Evolutionary conservation across 2,329 filamentous ascomycete species (phyloP).

Genomic region (Venturiaceae sp.): DNA sequence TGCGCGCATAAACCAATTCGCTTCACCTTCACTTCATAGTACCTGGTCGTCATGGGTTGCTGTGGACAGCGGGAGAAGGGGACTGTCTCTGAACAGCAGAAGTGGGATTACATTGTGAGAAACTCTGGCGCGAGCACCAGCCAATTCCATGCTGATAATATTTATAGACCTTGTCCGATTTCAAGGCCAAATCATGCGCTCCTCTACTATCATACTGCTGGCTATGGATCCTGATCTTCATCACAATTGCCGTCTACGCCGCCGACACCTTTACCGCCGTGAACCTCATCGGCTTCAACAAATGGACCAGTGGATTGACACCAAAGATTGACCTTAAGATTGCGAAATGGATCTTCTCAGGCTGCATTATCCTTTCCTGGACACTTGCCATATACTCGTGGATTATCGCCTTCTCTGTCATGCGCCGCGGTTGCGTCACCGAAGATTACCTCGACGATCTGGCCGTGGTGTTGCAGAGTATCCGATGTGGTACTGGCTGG

Average conservation of each 20-base stretch:
- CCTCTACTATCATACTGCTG: slow-evolving; percentile 73
- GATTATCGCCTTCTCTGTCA: slow-evolving; percentile 68
- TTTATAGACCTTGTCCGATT: slow-evolving; percentile 51
- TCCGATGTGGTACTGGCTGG: slow-evolving; percentile 65
- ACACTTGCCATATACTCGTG: slow-evolving; percentile 73
- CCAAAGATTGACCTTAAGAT: slow-evolving; percentile 67
- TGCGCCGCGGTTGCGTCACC: slow-evolving; percentile 75
- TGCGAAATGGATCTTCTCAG: slow-evolving; percentile 90
- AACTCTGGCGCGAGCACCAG: not conserved
- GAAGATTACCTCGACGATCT: slow-evolving; percentile 86
- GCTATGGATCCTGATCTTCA: slow-evolving; percentile 68
- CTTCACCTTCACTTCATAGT: not conserved
- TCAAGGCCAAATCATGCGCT: slow-evolving; percentile 72
- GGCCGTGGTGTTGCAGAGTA: slow-evolving; percentile 74
- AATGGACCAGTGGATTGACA: slow-evolving; percentile 76
- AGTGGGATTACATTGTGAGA: slow-evolving; percentile 88
- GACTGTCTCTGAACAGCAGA: slow-evolving; percentile 32
- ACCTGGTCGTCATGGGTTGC: slow-evolving; percentile 4
- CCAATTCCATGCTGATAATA: not conserved
- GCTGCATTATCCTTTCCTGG: slow-evolving; percentile 86
- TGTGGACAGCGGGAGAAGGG: not conserved
- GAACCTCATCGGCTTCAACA: slow-evolving; percentile 80
- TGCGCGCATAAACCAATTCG: not conserved
- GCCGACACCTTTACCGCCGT: slow-evolving; percentile 91
- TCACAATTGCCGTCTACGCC: slow-evolving; percentile 76